Evolutionary conservation across 2,329 filamentous ascomycete species (phyloP), one percentile per base, ranked within the genome.

Genomic region (Mycocentrospora acerina): DNA sequence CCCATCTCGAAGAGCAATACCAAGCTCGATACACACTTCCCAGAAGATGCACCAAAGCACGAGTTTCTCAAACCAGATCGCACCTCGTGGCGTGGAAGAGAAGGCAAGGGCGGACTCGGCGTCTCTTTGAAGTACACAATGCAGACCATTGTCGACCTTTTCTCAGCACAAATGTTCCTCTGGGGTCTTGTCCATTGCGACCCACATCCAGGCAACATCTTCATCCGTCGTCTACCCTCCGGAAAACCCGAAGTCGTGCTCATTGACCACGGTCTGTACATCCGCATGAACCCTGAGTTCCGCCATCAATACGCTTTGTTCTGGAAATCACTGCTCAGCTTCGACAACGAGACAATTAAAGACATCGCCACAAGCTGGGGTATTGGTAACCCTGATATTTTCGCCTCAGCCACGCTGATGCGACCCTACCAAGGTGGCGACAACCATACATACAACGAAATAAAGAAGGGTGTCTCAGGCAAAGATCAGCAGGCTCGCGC

Each of bases 161-260:
- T 97, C 73, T 88, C 85, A n/a, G 90, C 89, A 2, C 91, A 97
- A 63, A 97, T 97, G 78, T 98, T 96, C 74, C 85, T 95, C 50
- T 97, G 89, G 88, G 93, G 93, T 10, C 80, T 88, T 29, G 88
- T 97, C 0, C 91, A 98, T 72, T 96, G 91, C 70, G 93, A 98
- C 65, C 93, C 93, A 8, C 93, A 98, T 62, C 93, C 93, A 1
- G 91, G 91, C 18, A 98, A 98, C 70, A 93, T 97, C 66, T 95
- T 98, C 71, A 85, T 97, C 60, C 86, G 93, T 7, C 85, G 93
- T 7, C 76, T 88, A 12, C 86, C 90, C 1, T 83, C 78, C 29
- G 91, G 91, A n/a, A 78, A 82, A 29, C 79, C 91, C 1, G 90
- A 98, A 71, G 78, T 98, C 19, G 91, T 97, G 1, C 82, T 98